These are phyloP conservation scores for Fistulifera solaris DNA, from an alignment of 108 stramenopile genomes.

Conservation along the genomic window DNA sequence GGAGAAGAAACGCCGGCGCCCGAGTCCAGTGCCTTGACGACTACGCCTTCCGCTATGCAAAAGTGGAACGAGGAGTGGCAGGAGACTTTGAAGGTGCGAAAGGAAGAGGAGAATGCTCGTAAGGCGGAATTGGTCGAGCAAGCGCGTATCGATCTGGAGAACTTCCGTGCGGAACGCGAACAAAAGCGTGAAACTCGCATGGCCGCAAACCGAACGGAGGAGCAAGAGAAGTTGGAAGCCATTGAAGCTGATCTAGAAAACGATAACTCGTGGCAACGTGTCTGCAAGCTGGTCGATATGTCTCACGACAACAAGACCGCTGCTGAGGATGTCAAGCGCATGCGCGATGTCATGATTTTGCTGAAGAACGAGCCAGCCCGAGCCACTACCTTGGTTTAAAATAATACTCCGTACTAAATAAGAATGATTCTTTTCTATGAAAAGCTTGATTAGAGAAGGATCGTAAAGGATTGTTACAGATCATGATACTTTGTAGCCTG, in stretches of 20 bases:
- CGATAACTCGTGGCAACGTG: slow-evolving; percentile 81
- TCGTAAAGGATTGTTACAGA: too few relatives aligned
- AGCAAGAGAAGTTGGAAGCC: slow-evolving; percentile 86
- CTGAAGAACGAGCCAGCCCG: slow-evolving; percentile 77
- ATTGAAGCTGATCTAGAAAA: slow-evolving; percentile 91
- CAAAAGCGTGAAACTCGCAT: slow-evolving; percentile 59
- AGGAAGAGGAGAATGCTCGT: slow-evolving; percentile 70
- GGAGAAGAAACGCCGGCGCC: background rate
- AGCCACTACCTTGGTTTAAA: slow-evolving; percentile 38
- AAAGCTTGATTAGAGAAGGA: too few relatives aligned
- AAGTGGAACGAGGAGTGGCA: slow-evolving; percentile 85
- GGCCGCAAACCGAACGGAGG: slow-evolving; percentile 79
- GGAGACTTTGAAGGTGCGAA: slow-evolving; percentile 51
- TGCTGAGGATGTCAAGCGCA: slow-evolving; percentile 57
- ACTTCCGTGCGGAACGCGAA: slow-evolving; percentile 61
- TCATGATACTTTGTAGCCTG: too few relatives aligned
- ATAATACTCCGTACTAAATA: too few relatives aligned
- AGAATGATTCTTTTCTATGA: too few relatives aligned
- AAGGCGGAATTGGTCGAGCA: slow-evolving; percentile 63
- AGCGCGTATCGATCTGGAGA: slow-evolving; percentile 46
- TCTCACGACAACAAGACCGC: slow-evolving; percentile 59
- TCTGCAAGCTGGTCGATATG: slow-evolving; percentile 82
- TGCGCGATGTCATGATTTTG: slow-evolving; percentile 74
- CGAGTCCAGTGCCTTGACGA: background rate
- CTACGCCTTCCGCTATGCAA: slow-evolving; percentile 53